These are phyloP conservation scores for Coemansia sp. DNA, from an alignment of 192 early-diverging fungal species.

Conservation along the genomic window DNA sequence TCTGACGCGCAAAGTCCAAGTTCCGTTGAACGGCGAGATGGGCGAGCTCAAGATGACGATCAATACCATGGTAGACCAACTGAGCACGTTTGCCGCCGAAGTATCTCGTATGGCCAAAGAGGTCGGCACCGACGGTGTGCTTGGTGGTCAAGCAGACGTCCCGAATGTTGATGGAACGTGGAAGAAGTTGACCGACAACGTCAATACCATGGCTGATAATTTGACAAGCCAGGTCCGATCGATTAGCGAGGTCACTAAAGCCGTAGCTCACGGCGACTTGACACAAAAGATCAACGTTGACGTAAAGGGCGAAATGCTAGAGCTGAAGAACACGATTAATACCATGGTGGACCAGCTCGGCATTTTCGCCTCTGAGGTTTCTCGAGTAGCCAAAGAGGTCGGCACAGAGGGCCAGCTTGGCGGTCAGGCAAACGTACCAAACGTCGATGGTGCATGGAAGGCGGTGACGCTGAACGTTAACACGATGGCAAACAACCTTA, in stretches of 20 bases:
- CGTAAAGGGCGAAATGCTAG: constrained; percentile 59
- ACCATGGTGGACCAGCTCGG: constrained; percentile 63
- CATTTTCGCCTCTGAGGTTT: constrained; percentile 62
- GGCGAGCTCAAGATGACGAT: constrained; percentile 53
- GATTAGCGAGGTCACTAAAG: constrained; percentile 62
- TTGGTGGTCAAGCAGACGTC: constrained; percentile 57
- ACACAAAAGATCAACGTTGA: constrained; percentile 55
- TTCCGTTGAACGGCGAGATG: constrained; percentile 51
- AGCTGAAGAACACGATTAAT: constrained; percentile 61
- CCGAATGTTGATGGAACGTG: constrained; percentile 56
- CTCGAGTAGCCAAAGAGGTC: constrained; percentile 63
- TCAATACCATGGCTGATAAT: constrained; percentile 62
- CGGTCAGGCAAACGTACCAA: constrained; percentile 59
- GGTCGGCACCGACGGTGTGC: constrained; percentile 58
- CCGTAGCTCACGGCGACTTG: constrained; percentile 58
- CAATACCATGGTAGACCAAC: constrained; percentile 55
- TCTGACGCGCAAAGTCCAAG: constrained; percentile 44
- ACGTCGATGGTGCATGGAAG: constrained; percentile 65
- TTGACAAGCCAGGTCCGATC: constrained; percentile 59
- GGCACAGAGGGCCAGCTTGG: constrained; percentile 66
- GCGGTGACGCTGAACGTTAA: constrained; percentile 64
- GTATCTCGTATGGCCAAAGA: constrained; percentile 57
- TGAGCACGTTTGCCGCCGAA: constrained; percentile 54
- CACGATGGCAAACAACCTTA: constrained; percentile 62
- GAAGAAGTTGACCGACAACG: constrained; percentile 59